phyloP scores from a whole-genome alignment of 371 early-diverging fungal genomes.

The Fennellomyces sp. region DNA sequence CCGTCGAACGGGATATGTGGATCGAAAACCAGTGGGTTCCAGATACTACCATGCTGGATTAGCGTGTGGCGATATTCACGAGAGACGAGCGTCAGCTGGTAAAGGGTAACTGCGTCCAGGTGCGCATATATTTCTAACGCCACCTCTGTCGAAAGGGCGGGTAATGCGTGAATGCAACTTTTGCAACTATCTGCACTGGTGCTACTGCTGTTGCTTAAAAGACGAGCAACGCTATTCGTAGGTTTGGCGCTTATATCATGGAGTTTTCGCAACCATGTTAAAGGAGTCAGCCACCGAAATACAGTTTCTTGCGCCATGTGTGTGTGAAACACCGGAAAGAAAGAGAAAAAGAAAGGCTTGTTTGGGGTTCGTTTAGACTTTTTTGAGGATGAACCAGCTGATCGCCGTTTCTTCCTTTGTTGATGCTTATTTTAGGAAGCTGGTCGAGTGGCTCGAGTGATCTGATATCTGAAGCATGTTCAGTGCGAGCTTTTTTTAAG shows the following conservation, averaged over 20 bases:
- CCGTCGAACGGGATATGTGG: conserved; percentile 4
- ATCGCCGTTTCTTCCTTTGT: background rate
- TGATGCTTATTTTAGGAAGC: too few relatives aligned
- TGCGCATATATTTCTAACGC: background rate
- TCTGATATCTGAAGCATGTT: too few relatives aligned
- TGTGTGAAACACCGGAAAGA: background rate
- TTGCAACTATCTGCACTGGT: background rate
- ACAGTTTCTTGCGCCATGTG: background rate
- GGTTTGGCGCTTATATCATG: background rate
- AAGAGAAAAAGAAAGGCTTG: background rate
- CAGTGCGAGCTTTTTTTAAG: too few relatives aligned
- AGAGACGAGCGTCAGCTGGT: conserved; percentile 7
- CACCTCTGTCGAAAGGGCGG: conserved; percentile 5
- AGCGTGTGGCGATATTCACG: conserved; percentile 1
- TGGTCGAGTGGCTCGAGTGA: too few relatives aligned
- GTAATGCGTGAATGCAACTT: background rate
- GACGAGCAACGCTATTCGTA: background rate
- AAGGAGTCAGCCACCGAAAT: background rate
- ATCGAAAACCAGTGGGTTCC: background rate
- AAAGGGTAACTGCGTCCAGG: conserved; percentile 10
- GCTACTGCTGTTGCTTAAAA: background rate
- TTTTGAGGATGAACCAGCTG: background rate
- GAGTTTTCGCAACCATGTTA: background rate
- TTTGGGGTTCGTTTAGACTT: background rate
- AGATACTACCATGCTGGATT: background rate